Evolutionary conservation across 768 basidiomycete genomes (phyloP), one percentile per base, ranked within the genome.

Genomic region (Sarcodon sp.): DNA sequence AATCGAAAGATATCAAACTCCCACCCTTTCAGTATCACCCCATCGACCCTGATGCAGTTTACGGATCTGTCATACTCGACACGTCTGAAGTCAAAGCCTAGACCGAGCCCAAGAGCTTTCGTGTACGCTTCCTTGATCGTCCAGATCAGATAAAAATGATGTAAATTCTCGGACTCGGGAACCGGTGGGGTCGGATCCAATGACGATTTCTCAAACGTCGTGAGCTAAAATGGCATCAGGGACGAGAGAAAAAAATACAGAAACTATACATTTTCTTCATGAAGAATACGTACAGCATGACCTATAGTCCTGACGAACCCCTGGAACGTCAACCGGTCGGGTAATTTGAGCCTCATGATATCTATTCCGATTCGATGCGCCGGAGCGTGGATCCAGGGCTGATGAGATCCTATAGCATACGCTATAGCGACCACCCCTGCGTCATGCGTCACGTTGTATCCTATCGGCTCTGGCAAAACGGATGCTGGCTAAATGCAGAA

Each of bases 91-190:
- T 90, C 83, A 58, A 89, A 89, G 1, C 87, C 82, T 11, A 92
- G 73, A 0, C 89, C 89, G 33, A 83, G 59, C 0, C 90, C 90
- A 33, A 91, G 70, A 2, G 87, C 86, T 64, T 92, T 93, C 6
- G 86, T 88, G 61, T 90, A 91, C 3, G 90, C 88, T 61, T 93
- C 89, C 64, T 93, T 93, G 59, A 87, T 64, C 6, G 90, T 90
- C 89, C 89, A 92, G 53, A 88, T 76, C 71, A 81, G 81, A 57
- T 83, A 87, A 61, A 91, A 84, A 12, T 68, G 66, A 39, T 68
- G 66, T n/a, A 85, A 63, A 3, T 70, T 73, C 51, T 81, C 77
- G 7, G 64, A 58, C 50, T 71, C 61, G 27, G 75, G 61, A 6
- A 71, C 57, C 8, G 69, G 65, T 13, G 66, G 66, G 6, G 51